phyloP scores from a whole-genome alignment of 2,329 filamentous ascomycete species.

The Colletotrichum gigasporum region DNA sequence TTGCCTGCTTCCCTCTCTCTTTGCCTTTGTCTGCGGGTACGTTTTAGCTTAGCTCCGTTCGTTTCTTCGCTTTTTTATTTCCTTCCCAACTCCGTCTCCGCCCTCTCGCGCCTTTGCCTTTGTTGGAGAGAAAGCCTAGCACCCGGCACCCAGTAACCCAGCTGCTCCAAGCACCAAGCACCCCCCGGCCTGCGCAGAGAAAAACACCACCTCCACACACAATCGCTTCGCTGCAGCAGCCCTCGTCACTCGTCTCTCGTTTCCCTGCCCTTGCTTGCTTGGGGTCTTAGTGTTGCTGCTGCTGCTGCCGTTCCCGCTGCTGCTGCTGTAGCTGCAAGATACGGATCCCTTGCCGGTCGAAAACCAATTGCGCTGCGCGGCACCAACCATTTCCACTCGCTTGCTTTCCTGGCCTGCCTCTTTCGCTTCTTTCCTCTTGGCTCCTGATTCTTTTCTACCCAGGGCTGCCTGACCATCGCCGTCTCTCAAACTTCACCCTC shows the following conservation, averaged over 20 bases:
- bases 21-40: not conserved
- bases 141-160: too few relatives aligned
- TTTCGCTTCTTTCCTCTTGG: slow-evolving; percentile 21
- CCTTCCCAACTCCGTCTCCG: not conserved
- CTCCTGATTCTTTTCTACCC: slow-evolving; percentile 24
- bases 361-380: not conserved
- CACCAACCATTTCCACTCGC: slow-evolving; percentile 22
- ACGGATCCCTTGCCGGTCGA: not conserved
- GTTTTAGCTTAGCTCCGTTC: slow-evolving; percentile 7
- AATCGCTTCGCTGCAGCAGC: slow-evolving; percentile 25
- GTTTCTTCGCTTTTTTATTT: not conserved
- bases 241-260: slow-evolving; percentile 16
- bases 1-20: not conserved
- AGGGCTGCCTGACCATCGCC: slow-evolving; percentile 16
- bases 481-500: not conserved
- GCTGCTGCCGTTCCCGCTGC: slow-evolving; percentile 13
- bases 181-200: slow-evolving; percentile 5
- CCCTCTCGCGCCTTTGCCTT: not conserved
- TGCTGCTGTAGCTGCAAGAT: slow-evolving; percentile 8
- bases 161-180: too few relatives aligned
- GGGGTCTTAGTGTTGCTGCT: slow-evolving; percentile 8
- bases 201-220: slow-evolving; percentile 1
- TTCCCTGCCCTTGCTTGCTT: slow-evolving; percentile 17
- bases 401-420: slow-evolving; percentile 10
- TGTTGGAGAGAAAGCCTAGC: too few relatives aligned